A percentile compares a stretch with the other conserved stretches of the same genome.
phyloP scores from a whole-genome alignment of 108 stramenopile species.

The Fragilaria radians region DNA sequence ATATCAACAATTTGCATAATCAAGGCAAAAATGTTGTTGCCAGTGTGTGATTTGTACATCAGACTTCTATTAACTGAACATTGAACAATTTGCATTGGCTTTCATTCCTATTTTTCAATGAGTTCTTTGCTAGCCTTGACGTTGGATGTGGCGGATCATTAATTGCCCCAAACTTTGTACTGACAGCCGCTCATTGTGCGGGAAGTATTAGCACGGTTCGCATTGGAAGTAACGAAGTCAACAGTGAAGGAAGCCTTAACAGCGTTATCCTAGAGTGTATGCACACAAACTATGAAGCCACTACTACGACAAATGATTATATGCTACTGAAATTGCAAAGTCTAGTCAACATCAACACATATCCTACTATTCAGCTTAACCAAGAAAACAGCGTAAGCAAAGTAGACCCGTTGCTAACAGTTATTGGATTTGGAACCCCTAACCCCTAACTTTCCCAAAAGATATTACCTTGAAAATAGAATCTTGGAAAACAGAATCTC shows the following conservation, averaged over 20 bases:
- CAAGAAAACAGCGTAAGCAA: slow-evolving; percentile 5
- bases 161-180: slow-evolving; percentile 13
- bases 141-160: slow-evolving; percentile 7
- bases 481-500: no score
- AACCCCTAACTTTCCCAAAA: no score
- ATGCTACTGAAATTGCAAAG: slow-evolving; percentile 19
- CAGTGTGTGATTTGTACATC: no score
- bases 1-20: no score
- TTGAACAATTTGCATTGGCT: no score
- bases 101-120: no score
- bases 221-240: slow-evolving; percentile 3
- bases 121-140: not conserved
- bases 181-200: slow-evolving; percentile 29
- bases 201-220: not conserved
- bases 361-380: slow-evolving; percentile 17
- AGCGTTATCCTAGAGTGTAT: slow-evolving; percentile 1
- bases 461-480: no score
- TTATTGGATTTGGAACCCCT: no score
- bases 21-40: no score
- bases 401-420: not conserved
- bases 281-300: slow-evolving; percentile 26
- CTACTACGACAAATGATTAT: slow-evolving; percentile 25
- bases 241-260: not conserved
- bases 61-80: no score
- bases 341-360: not conserved